These are phyloP conservation scores for Psilocybe mexicana DNA, from an alignment of 1,284 basidiomycete genomes.

Conservation along the genomic window DNA sequence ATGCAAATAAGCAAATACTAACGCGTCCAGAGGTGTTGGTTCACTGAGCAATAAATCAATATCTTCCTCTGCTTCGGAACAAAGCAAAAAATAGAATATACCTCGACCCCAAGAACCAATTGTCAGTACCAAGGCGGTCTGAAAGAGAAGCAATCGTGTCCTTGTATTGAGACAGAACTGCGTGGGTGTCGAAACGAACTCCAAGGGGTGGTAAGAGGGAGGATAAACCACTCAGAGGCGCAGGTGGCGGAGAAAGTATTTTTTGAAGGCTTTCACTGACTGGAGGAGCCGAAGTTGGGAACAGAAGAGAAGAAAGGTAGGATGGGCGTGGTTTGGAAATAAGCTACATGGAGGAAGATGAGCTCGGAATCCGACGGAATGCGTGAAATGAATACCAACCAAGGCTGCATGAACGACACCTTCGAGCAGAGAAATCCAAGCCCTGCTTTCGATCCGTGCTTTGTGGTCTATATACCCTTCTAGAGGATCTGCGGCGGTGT, in stretches of 20 bases:
- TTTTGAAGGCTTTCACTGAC: conserved; percentile 38
- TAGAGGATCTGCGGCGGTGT: conserved; percentile 43
- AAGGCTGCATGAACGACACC: conserved; percentile 72
- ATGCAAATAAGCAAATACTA: conserved; percentile 77
- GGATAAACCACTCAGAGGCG: conserved; percentile 66
- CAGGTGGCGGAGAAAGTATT: conserved; percentile 60
- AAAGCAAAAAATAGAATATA: conserved; percentile 33
- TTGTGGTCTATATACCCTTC: conserved; percentile 66
- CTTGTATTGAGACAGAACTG: conserved; percentile 58
- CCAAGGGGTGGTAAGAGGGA: conserved; percentile 64
- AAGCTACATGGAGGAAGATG: conserved; percentile 35
- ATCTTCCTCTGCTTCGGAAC: neutral
- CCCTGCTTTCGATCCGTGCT: conserved; percentile 69
- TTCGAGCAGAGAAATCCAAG: conserved; percentile 77
- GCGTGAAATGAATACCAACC: conserved; percentile 40
- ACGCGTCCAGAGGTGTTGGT: conserved; percentile 76
- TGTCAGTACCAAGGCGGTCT: conserved; percentile 69
- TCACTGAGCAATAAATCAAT: conserved; percentile 37
- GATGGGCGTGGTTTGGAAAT: conserved; percentile 46
- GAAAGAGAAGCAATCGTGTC: conserved; percentile 73
- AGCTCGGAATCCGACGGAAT: conserved; percentile 4
- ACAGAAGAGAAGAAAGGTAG: conserved; percentile 40
- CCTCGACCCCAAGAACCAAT: conserved; percentile 78
- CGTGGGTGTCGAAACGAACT: conserved; percentile 47
- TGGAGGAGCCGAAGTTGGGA: conserved; percentile 26